Base-by-base conservation (phyloP, 2,329 filamentous ascomycete genomes). In the Xylaria polymorpha region DNA sequence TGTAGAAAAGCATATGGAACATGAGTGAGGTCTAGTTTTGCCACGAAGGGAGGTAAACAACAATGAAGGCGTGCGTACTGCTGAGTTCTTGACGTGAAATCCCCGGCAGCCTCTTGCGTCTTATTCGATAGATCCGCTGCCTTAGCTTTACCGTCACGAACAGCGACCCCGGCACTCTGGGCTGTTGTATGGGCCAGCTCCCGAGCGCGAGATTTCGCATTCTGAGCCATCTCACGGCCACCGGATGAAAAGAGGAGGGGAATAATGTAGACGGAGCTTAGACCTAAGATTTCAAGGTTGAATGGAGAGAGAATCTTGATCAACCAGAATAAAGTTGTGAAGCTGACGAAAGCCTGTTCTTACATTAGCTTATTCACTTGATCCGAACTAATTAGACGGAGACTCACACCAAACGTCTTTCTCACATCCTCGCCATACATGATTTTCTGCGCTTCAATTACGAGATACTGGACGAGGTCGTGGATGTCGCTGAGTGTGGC, bases 401-500 rank as follows among this genome's bases (percentile, higher is more conserved):
- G 4, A 43, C 60, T 58, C 37, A 68, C 66, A 25, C 53, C 55
- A 15, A 64, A 37, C 12, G 66, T 60, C 51, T 58, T 60, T 18
- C 29, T 9, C 18, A 64, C n/a, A 5, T 68, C 35, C 46, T 63
- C 66, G 1, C 60, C 60, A 32, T 63, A 64, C 2, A 68, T 32
- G 14, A 55, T 60, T 39, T 53, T 63, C 48, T 68, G 66, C 6
- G 10, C 22, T 41, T 68, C 41, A 20, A 68, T n/a, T 3, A 51
- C 53, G 15, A 58, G 39, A 37, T 51, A 68, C 32, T 68, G 66
- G 7, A 64, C 39, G 46, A 68, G 46, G 15, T 68, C 66, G 18
- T 68, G 66, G 9, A 68, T 41, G 20, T 68, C 66, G 18, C 29
- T 58, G 10, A 68, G 66, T 3, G 66, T 68, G 9, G 60, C 66